These are phyloP conservation scores for Artemisia argyi DNA, from an alignment of 129 eudicot species.

Conservation along the genomic window DNA sequence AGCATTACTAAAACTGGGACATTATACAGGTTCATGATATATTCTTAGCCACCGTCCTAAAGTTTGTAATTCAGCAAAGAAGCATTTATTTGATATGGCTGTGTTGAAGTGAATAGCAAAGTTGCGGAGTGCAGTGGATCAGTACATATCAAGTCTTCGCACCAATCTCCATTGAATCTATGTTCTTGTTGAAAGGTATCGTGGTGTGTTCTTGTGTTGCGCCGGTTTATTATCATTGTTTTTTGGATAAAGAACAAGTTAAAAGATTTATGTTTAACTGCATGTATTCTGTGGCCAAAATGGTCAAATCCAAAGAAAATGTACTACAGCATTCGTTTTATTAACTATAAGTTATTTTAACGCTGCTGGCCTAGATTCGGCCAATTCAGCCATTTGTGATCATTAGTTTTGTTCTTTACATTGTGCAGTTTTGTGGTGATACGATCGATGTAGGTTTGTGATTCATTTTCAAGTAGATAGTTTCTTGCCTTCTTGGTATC, in stretches of 20 bases:
- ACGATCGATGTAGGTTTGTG: slow-evolving; percentile 24
- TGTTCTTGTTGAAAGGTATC: slow-evolving; percentile 1
- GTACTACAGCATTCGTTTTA: slow-evolving; percentile 21
- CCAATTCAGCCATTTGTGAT: background rate
- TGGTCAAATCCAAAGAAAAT: slow-evolving; percentile 16
- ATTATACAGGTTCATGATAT: slow-evolving; percentile 4
- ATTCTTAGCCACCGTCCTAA: slow-evolving; percentile 11
- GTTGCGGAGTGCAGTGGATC: background rate
- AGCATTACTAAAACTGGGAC: background rate
- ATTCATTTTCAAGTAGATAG: background rate
- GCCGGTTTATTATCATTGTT: background rate
- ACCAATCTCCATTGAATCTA: background rate
- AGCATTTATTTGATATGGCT: background rate
- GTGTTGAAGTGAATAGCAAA: slow-evolving; percentile 5
- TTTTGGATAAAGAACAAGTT: slow-evolving; percentile 5
- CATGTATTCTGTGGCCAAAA: background rate
- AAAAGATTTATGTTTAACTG: background rate
- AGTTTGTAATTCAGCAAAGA: background rate
- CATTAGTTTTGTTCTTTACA: background rate
- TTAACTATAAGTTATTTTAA: slow-evolving; percentile 7
- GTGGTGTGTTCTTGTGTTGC: background rate
- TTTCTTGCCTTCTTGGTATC: background rate
- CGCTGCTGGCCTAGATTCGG: background rate
- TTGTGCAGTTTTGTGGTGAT: slow-evolving; percentile 9
- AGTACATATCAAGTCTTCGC: slow-evolving; percentile 7